Percentiles rank a stretch among this genome's conserved stretches.
Evolutionary conservation across 768 basidiomycete genomes (phyloP).

Genomic region (Auricularia heimuer): DNA sequence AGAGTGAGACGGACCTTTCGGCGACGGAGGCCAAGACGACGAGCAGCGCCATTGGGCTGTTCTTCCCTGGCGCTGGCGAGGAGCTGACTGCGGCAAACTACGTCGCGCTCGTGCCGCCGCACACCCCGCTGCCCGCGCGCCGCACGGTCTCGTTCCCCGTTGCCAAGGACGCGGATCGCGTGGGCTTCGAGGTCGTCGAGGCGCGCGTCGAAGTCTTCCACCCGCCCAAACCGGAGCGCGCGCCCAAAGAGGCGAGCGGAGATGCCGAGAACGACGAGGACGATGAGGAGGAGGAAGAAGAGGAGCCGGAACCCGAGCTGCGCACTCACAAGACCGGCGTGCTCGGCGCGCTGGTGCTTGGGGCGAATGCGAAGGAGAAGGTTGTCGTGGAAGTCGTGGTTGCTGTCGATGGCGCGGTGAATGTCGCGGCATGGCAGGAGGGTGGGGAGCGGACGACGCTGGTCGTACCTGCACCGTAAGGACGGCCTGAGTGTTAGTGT

Average conservation of each 20-base stretch:
- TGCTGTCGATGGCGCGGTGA: slow-evolving; percentile 24
- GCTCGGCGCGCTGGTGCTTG: neutral
- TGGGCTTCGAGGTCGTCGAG: slow-evolving; percentile 73
- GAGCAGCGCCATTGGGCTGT: slow-evolving; percentile 50
- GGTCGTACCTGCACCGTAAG: too few species aligned
- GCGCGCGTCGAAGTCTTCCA: slow-evolving; percentile 45
- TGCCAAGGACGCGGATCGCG: slow-evolving; percentile 29
- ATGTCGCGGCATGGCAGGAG: slow-evolving; percentile 30
- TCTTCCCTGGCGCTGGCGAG: slow-evolving; percentile 47
- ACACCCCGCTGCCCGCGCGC: slow-evolving; percentile 63
- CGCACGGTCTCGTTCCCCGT: slow-evolving; percentile 51
- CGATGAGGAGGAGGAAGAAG: slow-evolving; percentile 37
- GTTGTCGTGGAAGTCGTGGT: slow-evolving; percentile 38
- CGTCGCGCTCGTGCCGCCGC: slow-evolving; percentile 55
- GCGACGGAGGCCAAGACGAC: slow-evolving; percentile 44
- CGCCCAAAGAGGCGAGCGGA: slow-evolving; percentile 33
- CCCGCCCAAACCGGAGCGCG: slow-evolving; percentile 31
- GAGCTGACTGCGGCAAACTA: slow-evolving; percentile 32
- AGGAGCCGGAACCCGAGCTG: slow-evolving; percentile 41
- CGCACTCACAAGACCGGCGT: neutral
- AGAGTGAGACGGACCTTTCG: slow-evolving; percentile 36
- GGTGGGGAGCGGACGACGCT: neutral
- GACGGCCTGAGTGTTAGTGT: too few species aligned
- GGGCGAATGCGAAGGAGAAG: slow-evolving; percentile 23
- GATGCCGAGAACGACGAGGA: slow-evolving; percentile 39